These are phyloP conservation scores for Trichoderma lentiforme DNA, from an alignment of 2,329 filamentous ascomycete genomes.

Conservation along the genomic window DNA sequence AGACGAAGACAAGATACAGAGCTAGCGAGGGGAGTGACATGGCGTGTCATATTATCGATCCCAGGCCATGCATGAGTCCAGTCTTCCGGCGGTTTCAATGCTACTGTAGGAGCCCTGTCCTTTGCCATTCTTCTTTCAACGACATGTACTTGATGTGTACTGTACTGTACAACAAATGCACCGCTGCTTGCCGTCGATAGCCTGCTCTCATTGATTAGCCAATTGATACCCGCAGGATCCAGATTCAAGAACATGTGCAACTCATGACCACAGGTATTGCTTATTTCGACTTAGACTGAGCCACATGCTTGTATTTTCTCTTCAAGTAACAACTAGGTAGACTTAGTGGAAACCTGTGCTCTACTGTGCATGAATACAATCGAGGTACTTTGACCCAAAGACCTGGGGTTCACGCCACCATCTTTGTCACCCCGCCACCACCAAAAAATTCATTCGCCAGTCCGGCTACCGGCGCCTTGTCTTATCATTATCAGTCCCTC, in stretches of 20 bases:
- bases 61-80: not conserved
- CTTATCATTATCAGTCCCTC: not conserved
- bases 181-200: not conserved
- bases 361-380: not conserved
- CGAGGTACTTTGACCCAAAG: not conserved
- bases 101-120: not conserved
- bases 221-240: not conserved
- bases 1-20: not conserved
- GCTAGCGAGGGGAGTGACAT: not conserved
- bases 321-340: not conserved
- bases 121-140: not conserved
- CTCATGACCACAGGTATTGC: not conserved
- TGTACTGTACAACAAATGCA: not conserved
- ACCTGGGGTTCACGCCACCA: constrained; percentile 3
- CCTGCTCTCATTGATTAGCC: not conserved
- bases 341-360: too few relatives aligned
- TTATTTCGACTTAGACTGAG: not conserved
- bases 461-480: constrained; percentile 6
- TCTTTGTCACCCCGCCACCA: constrained; percentile 1
- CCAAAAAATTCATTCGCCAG: not conserved
- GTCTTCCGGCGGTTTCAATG: not conserved
- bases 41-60: not conserved
- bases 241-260: not conserved
- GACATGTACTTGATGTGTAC: not conserved
- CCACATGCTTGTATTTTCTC: not conserved